A percentile compares a stretch with the other conserved stretches of the same genome.
These are phyloP conservation scores for Ceratonia siliqua DNA, from an alignment of 306 rosid genomes.

Conservation along the genomic window DNA sequence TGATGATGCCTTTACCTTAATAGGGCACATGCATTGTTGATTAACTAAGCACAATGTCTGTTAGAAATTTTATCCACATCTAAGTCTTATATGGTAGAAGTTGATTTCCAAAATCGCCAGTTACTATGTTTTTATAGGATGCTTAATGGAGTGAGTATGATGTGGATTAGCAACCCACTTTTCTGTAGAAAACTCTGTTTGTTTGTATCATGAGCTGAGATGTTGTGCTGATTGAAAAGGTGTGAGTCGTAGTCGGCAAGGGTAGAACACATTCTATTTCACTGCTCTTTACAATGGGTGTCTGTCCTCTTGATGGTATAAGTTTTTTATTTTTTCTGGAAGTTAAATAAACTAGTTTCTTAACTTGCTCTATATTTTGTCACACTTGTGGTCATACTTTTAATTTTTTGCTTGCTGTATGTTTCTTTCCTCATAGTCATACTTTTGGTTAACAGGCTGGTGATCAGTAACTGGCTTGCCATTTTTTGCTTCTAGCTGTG, in stretches of 20 bases:
- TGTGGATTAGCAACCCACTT: slow-evolving; percentile 23
- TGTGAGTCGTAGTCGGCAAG: neutral
- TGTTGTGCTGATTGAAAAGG: slow-evolving; percentile 19
- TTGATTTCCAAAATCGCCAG: neutral
- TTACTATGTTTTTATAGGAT: neutral
- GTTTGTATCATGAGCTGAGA: slow-evolving; percentile 4
- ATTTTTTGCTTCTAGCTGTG: slow-evolving; percentile 8
- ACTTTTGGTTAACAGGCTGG: slow-evolving; percentile 13
- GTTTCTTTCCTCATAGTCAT: slow-evolving; percentile 17
- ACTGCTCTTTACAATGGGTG: slow-evolving; percentile 4
- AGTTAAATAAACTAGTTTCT: slow-evolving; percentile 11
- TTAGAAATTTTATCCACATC: neutral
- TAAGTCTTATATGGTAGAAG: slow-evolving; percentile 6
- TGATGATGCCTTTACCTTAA: slow-evolving; percentile 23
- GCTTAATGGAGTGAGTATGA: slow-evolving; percentile 10
- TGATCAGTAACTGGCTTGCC: slow-evolving; percentile 16
- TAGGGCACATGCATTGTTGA: neutral
- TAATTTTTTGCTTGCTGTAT: slow-evolving; percentile 30
- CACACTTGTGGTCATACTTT: slow-evolving; percentile 4
- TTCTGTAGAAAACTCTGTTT: slow-evolving; percentile 21
- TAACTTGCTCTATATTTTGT: slow-evolving; percentile 29
- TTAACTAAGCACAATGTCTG: neutral
- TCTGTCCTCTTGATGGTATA: neutral
- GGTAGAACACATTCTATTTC: neutral
- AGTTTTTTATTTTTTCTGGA: neutral